Percentiles rank a stretch among this genome's conserved stretches.
Conservation (phyloP, 169 alveolate genomes). For the Babesia ovata region DNA sequence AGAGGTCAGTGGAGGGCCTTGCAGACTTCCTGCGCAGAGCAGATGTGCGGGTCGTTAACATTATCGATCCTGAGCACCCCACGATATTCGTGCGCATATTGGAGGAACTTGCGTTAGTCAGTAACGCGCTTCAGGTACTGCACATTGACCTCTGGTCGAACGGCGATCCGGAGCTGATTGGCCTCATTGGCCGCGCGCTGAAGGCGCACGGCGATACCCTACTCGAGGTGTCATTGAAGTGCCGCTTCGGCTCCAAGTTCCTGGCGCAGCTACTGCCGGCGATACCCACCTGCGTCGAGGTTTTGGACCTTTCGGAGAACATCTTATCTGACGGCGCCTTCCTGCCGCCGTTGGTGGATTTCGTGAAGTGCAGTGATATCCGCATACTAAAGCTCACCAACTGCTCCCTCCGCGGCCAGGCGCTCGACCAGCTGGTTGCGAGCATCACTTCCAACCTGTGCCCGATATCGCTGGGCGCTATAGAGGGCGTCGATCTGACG, state of each 20-base stretch:
- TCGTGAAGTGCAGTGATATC: conserved; percentile 33
- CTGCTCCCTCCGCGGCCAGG: conserved; percentile 7
- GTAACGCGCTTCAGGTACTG: conserved; percentile 23
- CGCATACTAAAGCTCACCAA: conserved; percentile 35
- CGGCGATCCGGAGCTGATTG: conserved; percentile 30
- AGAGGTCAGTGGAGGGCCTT: conserved; percentile 28
- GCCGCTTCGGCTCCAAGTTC: conserved; percentile 28
- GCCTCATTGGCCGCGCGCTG: conserved; percentile 6
- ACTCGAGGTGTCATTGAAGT: conserved; percentile 40
- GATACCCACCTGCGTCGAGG: conserved; percentile 35
- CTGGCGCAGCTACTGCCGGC: conserved; percentile 32
- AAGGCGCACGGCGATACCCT: conserved; percentile 41
- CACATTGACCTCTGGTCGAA: conserved; percentile 55
- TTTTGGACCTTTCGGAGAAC: conserved; percentile 62
- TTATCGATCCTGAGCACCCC: conserved; percentile 30
- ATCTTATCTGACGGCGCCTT: conserved; percentile 10
- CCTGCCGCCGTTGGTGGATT: conserved; percentile 25
- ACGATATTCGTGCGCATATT: conserved; percentile 24
- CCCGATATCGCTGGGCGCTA: conserved; percentile 43
- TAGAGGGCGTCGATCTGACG: conserved; percentile 48
- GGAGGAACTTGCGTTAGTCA: conserved; percentile 16
- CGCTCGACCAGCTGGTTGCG: conserved; percentile 19
- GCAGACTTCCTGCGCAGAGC: conserved; percentile 6
- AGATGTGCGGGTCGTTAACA: background rate
- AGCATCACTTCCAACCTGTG: background rate